Base-by-base conservation (phyloP, 2,329 filamentous ascomycete genomes). In the Alternaria panax region DNA sequence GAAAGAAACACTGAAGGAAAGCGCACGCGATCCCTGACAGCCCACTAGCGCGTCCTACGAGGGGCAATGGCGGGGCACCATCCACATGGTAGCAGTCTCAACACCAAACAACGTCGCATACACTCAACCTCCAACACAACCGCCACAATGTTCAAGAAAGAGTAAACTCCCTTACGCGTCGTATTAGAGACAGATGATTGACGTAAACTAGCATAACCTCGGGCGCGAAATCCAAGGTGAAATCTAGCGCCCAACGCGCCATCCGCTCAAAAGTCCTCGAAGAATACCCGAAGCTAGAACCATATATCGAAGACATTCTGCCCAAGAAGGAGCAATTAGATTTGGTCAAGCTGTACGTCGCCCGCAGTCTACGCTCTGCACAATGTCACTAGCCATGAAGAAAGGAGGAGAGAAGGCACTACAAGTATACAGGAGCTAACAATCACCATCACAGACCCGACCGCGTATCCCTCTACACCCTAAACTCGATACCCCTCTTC, bases 251-350 rank as follows among this genome's bases (percentile, higher is more conserved):
- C 57, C 93, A 97, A 83, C 92, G 95, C 74, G 87, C 84, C 65
- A 89, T 99, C 71, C 92, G 95, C 70, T 85, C 89, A 73, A 92
- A 92, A 74, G 87, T 98, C 67, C 83, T 95, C 65, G 85, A 92
- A 59, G 91, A 91, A 53, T 97, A 96, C 81, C 95, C 95, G 3
- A 87, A 92, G 51, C 90, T 98, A 51, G 88, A 88, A 68, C 91
- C 92, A 1, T 87, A 92, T 81, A 96, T 97, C 80, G 95, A 99
- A 79, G 92, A 96, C 78, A 88, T 98, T 71, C 85, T 99, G 67
- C 95, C 95, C 51, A 98, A 98, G 81, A 99, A 98, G 80, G 88
- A 91, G 59, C 92, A 95, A 64, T 84, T 98, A 54, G 91, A 94
- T 80, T 87, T 92, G 67, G 88, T 98, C 80, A 98, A 98, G 83